These are phyloP conservation scores for Forsythia viridissima DNA, from an alignment of 257 asterid species.

Conservation along the genomic window DNA sequence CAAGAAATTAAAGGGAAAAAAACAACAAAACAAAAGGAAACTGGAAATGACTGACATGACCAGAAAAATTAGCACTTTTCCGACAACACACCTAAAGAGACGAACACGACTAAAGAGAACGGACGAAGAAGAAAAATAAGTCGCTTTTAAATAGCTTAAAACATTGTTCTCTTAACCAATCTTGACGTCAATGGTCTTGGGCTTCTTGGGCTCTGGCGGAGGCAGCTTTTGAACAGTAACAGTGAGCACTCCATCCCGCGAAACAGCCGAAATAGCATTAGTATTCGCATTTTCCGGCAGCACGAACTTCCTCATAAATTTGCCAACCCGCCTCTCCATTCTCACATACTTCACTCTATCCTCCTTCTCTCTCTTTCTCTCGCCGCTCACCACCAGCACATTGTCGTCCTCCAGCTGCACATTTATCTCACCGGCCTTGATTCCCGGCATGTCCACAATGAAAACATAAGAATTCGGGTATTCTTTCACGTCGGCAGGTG, in stretches of 20 bases:
- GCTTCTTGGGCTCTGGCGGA: conserved; percentile 51
- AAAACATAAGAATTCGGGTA: conserved; percentile 34
- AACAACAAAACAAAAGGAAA: too few species aligned
- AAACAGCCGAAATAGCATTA: conserved; percentile 35
- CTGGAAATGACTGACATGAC: too few species aligned
- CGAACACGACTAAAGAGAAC: background rate
- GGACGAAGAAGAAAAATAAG: too few species aligned
- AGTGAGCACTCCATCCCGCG: conserved; percentile 40
- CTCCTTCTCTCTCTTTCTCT: conserved; percentile 38
- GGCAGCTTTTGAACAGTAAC: conserved; percentile 44
- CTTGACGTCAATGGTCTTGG: conserved; percentile 31
- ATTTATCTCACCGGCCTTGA: conserved; percentile 37
- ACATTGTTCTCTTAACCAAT: background rate
- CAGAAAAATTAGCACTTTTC: too few species aligned
- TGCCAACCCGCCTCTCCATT: conserved; percentile 50
- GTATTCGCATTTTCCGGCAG: conserved; percentile 44
- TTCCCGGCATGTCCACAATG: conserved; percentile 48
- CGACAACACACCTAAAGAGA: background rate
- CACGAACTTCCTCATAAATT: conserved; percentile 45
- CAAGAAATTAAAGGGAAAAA: too few species aligned
- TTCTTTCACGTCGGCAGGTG: conserved; percentile 45
- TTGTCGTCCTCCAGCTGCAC: conserved; percentile 44
- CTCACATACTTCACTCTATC: conserved; percentile 40
- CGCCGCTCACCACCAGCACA: conserved; percentile 44
- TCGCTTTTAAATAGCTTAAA: too few species aligned